These are phyloP conservation scores for Cyclotella kingstonii DNA, from an alignment of 108 stramenopile genomes.

Conservation along the genomic window DNA sequence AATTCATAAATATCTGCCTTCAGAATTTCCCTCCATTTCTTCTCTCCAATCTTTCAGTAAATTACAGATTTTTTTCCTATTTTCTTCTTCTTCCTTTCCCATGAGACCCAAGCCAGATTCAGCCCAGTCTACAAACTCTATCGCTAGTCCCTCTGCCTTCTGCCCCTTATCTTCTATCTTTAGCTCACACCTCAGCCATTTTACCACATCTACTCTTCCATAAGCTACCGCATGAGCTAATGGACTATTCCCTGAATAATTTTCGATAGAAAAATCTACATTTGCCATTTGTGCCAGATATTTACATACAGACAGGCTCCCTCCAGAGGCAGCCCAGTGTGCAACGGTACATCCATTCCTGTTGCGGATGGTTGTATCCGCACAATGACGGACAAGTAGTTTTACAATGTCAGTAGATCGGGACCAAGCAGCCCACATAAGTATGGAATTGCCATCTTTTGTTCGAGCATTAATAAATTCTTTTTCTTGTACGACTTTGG, in stretches of 20 bases:
- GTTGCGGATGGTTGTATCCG: constrained; percentile 52
- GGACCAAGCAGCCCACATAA: constrained; percentile 89
- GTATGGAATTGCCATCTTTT: constrained; percentile 76
- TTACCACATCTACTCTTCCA: constrained; percentile 57
- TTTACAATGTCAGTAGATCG: constrained; percentile 71
- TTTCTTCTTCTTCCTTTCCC: constrained; percentile 15
- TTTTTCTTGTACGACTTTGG: constrained; percentile 16
- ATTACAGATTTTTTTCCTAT: constrained; percentile 35
- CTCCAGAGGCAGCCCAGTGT: constrained; percentile 65
- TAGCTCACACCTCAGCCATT: constrained; percentile 62
- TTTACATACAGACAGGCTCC: constrained; percentile 52
- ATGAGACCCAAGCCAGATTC: constrained; percentile 26
- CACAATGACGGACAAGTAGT: constrained; percentile 62
- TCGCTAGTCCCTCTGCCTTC: constrained; percentile 25
- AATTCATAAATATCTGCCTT: neutral
- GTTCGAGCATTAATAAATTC: constrained; percentile 62
- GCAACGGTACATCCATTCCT: constrained; percentile 82
- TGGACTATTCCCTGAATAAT: constrained; percentile 77
- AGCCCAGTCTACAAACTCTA: constrained; percentile 44
- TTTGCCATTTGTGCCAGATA: constrained; percentile 61
- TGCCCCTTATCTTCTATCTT: constrained; percentile 20
- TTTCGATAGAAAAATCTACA: constrained; percentile 67
- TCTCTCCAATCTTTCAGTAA: constrained; percentile 29
- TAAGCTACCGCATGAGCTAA: constrained; percentile 80
- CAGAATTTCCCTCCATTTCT: constrained; percentile 23